Percentiles rank a stretch among this genome's conserved stretches.
These are phyloP conservation scores for Postia placenta DNA, from an alignment of 768 basidiomycete genomes.

Conservation along the genomic window DNA sequence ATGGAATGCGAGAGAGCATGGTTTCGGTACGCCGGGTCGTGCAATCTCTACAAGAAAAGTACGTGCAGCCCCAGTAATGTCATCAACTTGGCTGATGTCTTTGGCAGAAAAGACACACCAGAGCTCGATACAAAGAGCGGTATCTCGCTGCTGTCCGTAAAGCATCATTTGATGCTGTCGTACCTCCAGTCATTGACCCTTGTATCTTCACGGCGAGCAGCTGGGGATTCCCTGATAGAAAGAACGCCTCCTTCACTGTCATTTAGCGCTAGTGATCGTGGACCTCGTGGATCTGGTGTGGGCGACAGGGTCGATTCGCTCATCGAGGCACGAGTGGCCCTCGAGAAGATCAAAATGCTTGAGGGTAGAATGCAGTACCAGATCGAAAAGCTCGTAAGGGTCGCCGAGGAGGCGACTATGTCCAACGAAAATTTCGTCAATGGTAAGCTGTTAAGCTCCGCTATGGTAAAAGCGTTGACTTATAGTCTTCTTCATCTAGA, in stretches of 20 bases:
- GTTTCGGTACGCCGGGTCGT: constrained; percentile 53
- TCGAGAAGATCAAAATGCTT: constrained; percentile 84
- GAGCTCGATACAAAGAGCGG: constrained; percentile 62
- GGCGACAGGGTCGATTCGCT: constrained; percentile 79
- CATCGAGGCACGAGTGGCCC: constrained; percentile 71
- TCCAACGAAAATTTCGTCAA: constrained; percentile 40
- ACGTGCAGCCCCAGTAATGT: constrained; percentile 14
- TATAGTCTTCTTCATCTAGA: constrained; percentile 39
- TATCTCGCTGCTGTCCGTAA: constrained; percentile 85
- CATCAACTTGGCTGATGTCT: neutral
- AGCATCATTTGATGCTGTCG: constrained; percentile 77
- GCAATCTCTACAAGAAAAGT: constrained; percentile 52
- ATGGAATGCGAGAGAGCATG: constrained; percentile 61
- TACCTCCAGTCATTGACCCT: constrained; percentile 83
- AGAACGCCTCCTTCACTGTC: constrained; percentile 43
- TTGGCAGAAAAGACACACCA: constrained; percentile 24
- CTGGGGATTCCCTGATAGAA: constrained; percentile 55
- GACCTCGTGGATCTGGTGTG: constrained; percentile 44
- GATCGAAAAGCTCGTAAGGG: constrained; percentile 85
- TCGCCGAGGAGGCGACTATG: constrained; percentile 55
- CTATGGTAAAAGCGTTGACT: neutral
- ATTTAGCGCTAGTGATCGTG: constrained; percentile 50
- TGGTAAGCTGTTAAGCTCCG: constrained; percentile 48
- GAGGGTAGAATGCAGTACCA: constrained; percentile 91
- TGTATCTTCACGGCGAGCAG: constrained; percentile 59